Percentiles rank a stretch among this genome's conserved stretches.
phyloP scores from a whole-genome alignment of 768 basidiomycete species.

The Suillus subaureus region DNA sequence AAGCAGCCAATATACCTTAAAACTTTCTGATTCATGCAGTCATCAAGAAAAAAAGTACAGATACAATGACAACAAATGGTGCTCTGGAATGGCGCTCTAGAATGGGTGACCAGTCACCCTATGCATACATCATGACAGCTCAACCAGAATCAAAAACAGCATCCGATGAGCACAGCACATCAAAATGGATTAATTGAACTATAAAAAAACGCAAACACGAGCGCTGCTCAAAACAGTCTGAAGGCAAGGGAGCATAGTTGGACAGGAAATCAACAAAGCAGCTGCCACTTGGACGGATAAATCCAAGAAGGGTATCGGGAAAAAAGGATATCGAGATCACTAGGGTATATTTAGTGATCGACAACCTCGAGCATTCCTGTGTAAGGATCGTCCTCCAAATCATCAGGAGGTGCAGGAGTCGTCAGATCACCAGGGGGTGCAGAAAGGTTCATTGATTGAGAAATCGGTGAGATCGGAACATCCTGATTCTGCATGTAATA shows the following conservation, averaged over 20 bases:
- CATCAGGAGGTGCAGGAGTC: constrained; percentile 9
- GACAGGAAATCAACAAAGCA: neutral
- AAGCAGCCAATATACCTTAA: neutral
- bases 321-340: neutral
- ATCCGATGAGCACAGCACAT: constrained; percentile 22
- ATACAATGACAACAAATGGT: constrained; percentile 13
- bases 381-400: constrained; percentile 8
- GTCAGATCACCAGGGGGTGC: neutral
- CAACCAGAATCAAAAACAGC: constrained; percentile 7
- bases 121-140: neutral
- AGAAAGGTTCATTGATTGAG: constrained; percentile 1
- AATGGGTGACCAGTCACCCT: constrained; percentile 7
- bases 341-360: constrained; percentile 3
- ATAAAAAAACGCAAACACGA: constrained; percentile 10
- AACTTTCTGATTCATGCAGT: constrained; percentile 7
- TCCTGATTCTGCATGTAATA: constrained; percentile 11
- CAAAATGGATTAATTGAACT: constrained; percentile 8
- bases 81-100: no score
- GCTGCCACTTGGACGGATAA: neutral
- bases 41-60: constrained; percentile 13
- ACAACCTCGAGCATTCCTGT: constrained; percentile 10
- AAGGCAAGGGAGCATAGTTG: constrained; percentile 13
- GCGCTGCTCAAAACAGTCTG: constrained; percentile 18
- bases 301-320: constrained; percentile 2
- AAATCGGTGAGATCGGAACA: constrained; percentile 4